Percentiles rank a stretch among this genome's conserved stretches.
Evolutionary conservation across 2,329 filamentous ascomycete species (phyloP).

Genomic region (Chaetothyriales sp.): DNA sequence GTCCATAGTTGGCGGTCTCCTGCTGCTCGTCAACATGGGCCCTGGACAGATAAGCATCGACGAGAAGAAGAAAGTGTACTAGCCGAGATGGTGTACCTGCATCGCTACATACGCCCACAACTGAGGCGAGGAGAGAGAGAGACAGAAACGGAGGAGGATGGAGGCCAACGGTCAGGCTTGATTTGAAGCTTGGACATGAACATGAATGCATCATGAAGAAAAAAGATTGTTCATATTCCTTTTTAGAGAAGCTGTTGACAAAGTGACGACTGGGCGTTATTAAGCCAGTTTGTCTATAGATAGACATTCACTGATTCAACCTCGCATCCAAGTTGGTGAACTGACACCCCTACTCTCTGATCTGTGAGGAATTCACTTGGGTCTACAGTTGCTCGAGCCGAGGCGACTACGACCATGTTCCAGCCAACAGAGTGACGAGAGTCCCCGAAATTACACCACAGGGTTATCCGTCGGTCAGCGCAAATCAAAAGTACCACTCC

Average conservation of each 20-base stretch:
- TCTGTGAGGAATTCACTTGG: too few relatives aligned
- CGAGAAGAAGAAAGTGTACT: conserved; percentile 99
- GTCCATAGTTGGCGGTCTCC: conserved; percentile 85
- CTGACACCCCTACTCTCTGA: neutral
- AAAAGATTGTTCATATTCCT: neutral
- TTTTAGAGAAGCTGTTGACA: neutral
- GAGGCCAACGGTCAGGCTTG: neutral
- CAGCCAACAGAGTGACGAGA: too few relatives aligned
- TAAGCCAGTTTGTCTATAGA: neutral
- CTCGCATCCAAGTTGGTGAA: neutral
- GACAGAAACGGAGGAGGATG: neutral
- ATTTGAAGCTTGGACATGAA: neutral
- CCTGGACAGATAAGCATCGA: conserved; percentile 96
- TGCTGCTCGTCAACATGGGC: conserved; percentile 96
- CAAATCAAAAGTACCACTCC: too few relatives aligned
- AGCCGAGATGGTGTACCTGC: conserved; percentile 15
- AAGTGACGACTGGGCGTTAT: neutral
- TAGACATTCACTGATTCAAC: neutral
- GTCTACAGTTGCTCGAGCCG: too few relatives aligned
- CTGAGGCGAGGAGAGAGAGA: neutral
- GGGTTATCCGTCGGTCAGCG: too few relatives aligned
- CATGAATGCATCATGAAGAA: neutral
- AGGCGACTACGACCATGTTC: too few relatives aligned
- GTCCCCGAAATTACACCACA: too few relatives aligned
- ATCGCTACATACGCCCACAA: neutral